phyloP scores from a whole-genome alignment of 257 asterid species.

The Penstemon barbatus region DNA sequence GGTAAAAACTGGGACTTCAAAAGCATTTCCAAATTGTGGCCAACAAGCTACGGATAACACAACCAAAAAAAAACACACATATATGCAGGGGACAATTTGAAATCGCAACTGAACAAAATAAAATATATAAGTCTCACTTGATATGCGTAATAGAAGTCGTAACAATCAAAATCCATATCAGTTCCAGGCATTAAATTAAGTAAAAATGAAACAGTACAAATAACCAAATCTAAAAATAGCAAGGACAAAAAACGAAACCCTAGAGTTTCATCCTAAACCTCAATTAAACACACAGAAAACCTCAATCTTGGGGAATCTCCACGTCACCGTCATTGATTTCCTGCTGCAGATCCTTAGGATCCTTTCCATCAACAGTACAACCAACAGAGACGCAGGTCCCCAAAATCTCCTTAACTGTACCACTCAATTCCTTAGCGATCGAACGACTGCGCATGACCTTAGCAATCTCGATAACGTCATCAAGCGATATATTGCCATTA shows the following conservation, averaged over 20 bases:
- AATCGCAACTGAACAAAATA: not conserved
- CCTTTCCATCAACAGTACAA: slow-evolving; percentile 37
- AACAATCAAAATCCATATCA: not conserved
- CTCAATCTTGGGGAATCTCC: slow-evolving; percentile 32
- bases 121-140: not conserved
- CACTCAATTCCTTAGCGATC: slow-evolving; percentile 35
- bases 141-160: not conserved
- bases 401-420: slow-evolving; percentile 37
- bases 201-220: not conserved
- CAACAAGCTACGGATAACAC: no score
- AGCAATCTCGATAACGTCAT: slow-evolving; percentile 34
- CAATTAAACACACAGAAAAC: not conserved
- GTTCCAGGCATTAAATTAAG: not conserved
- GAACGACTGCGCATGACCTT: slow-evolving; percentile 26
- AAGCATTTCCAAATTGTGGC: no score
- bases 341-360: slow-evolving; percentile 36
- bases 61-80: no score
- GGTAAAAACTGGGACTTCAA: no score
- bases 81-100: no score
- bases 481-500: slow-evolving; percentile 31
- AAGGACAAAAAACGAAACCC: not conserved
- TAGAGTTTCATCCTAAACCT: not conserved
- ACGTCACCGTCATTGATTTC: slow-evolving; percentile 33
- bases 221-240: not conserved
- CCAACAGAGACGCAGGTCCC: slow-evolving; percentile 40